Evolutionary conservation across 495 filamentous ascomycete genomes (phyloP).

Genomic region (Aspergillus sparsus): DNA sequence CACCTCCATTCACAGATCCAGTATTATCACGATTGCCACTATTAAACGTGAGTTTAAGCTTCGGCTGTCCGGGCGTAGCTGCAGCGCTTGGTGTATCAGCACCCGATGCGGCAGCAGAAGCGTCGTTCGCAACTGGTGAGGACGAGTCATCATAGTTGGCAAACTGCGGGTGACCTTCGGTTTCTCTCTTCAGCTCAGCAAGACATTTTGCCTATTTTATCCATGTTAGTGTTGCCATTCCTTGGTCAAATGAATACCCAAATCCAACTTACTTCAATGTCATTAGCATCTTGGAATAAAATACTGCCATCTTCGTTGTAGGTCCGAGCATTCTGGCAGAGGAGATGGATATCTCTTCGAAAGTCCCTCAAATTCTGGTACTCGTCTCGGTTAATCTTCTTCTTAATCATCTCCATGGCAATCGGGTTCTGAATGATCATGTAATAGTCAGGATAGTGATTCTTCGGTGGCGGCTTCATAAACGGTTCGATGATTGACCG

Average conservation of each 20-base stretch:
- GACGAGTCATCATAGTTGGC: conserved; percentile 65
- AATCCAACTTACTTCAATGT: conserved; percentile 75
- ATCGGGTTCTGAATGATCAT: conserved; percentile 88
- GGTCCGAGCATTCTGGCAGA: conserved; percentile 87
- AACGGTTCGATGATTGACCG: conserved; percentile 93
- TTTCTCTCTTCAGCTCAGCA: conserved; percentile 65
- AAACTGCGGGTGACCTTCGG: conserved; percentile 71
- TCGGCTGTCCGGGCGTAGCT: conserved; percentile 52
- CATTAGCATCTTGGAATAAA: conserved; percentile 87
- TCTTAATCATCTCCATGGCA: conserved; percentile 88
- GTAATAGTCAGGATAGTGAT: conserved; percentile 90
- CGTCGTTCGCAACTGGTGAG: conserved; percentile 55
- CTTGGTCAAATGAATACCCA: not conserved
- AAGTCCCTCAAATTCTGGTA: conserved; percentile 81
- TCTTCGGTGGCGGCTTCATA: conserved; percentile 84
- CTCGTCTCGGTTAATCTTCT: conserved; percentile 90
- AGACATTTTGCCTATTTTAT: conserved; percentile 61
- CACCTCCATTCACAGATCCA: conserved; percentile 30
- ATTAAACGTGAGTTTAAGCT: conserved; percentile 61
- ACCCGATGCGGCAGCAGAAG: conserved; percentile 64
- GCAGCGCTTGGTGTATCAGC: conserved; percentile 69
- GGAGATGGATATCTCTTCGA: conserved; percentile 73
- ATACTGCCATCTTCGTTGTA: conserved; percentile 95
- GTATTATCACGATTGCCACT: conserved; percentile 43
- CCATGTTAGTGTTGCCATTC: conserved; percentile 33